Evolutionary conservation across 192 early-diverging fungal genomes (phyloP), one percentile per base, ranked within the genome.

Genomic region (Coemansia sp.): DNA sequence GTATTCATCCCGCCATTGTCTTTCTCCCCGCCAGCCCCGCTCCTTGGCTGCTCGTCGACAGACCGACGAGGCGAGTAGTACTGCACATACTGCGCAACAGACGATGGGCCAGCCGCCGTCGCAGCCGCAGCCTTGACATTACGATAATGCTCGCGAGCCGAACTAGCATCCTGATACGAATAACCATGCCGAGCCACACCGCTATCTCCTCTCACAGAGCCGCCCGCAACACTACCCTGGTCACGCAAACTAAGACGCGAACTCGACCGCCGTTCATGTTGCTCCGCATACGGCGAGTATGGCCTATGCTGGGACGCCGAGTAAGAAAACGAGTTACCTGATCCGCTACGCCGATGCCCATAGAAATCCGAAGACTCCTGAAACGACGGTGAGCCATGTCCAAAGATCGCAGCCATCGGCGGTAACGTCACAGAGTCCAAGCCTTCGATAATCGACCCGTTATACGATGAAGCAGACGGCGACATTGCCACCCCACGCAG

Each of bases 401-500:
- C 75, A 24, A 74, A 69, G 16, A 75, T 62, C 5, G 65, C 67
- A 6, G 72, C 65, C 69, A 78, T 72, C 12, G 73, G 73, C 3
- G 81, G 81, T 49, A 84, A 43, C 24, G 68, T 27, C 13, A 84
- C 74, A 12, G 81, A 70, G 8, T 84, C 81, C 46, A 84, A 40
- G 11, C 81, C 81, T 40, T 84, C 81, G 11, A 84, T 84, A 6
- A 66, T 63, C n/a, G 81, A 84, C 20, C 81, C 81, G 1, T 78
- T 78, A 49, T 73, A 70, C 43, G 81, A 84, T 31, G 81, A 80
- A 0, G 63, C 57, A 16, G 73, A 67, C 39, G 73, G 77, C 43
- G 81, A 78, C 66, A 72, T 29, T 0, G 44, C 72, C 31, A 76
- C 50, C 2, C 70, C 71, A 1, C 81, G 55, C 60, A 84, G 43